Percentiles rank a stretch among this genome's conserved stretches.
phyloP scores from a whole-genome alignment of 2,329 filamentous ascomycete species.

The Alternaria rosae region DNA sequence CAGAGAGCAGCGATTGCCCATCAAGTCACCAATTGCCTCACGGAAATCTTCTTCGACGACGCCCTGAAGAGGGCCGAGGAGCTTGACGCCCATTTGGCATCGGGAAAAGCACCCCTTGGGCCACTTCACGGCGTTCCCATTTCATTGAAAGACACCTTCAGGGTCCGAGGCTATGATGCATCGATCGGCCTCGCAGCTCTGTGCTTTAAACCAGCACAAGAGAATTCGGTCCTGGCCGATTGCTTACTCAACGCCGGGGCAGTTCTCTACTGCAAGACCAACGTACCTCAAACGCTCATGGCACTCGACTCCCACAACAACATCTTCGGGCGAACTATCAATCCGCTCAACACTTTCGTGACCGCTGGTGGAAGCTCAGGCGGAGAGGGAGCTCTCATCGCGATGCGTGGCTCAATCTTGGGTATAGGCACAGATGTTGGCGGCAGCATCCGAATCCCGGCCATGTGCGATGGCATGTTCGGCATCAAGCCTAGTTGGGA shows the following conservation, averaged over 20 bases:
- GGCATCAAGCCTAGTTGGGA: constrained; percentile 56
- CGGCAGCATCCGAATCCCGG: constrained; percentile 61
- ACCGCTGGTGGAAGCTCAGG: constrained; percentile 63
- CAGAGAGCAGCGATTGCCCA: constrained; percentile 57
- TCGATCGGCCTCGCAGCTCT: constrained; percentile 54
- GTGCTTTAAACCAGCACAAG: constrained; percentile 52
- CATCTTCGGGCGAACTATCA: constrained; percentile 56
- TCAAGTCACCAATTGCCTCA: constrained; percentile 54
- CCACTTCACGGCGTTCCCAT: constrained; percentile 58
- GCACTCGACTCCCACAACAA: constrained; percentile 62
- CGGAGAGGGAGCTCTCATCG: constrained; percentile 61
- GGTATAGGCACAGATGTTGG: constrained; percentile 65
- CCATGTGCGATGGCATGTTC: constrained; percentile 59
- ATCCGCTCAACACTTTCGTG: constrained; percentile 56
- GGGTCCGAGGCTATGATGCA: constrained; percentile 55
- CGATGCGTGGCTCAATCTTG: constrained; percentile 57
- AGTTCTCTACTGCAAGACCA: constrained; percentile 62
- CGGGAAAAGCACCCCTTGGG: constrained; percentile 52
- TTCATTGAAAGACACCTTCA: constrained; percentile 60
- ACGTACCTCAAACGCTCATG: constrained; percentile 63
- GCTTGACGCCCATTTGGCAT: constrained; percentile 52
- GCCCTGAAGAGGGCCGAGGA: constrained; percentile 45
- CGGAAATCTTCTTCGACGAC: constrained; percentile 50
- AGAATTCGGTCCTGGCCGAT: constrained; percentile 53
- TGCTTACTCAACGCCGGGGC: constrained; percentile 57